Evolutionary conservation across 176 grass and related monocot species (phyloP).

Genomic region (Juncus effusus): DNA sequence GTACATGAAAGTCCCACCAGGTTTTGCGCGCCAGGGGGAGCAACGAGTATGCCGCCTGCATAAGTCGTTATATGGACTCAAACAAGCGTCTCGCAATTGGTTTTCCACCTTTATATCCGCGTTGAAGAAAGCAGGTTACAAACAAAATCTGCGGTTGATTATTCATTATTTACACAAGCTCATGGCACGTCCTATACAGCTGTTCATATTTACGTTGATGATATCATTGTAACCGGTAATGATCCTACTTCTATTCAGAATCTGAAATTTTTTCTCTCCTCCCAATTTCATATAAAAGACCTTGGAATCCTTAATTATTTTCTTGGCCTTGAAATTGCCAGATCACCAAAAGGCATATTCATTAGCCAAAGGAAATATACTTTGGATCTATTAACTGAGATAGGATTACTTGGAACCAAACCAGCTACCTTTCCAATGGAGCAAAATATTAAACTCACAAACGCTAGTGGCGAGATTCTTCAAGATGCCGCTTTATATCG

Average conservation of each 20-base stretch:
- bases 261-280: not conserved
- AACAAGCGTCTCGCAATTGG: not conserved
- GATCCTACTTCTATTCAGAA: not conserved
- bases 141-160: not conserved
- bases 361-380: not conserved
- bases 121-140: not conserved
- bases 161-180: not conserved
- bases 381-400: not conserved
- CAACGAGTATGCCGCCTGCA: not conserved
- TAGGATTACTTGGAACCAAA: not conserved
- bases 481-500: not conserved
- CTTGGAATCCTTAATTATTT: slow-evolving; percentile 3
- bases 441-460: not conserved
- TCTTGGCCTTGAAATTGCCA: not conserved
- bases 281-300: not conserved
- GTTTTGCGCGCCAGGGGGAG: not conserved
- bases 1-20: not conserved
- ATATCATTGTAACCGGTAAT: not conserved
- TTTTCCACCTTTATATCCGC: not conserved
- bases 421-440: slow-evolving; percentile 1
- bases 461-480: not conserved
- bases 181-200: not conserved
- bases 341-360: not conserved
- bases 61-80: not conserved
- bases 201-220: not conserved